phyloP scores from a whole-genome alignment of 768 basidiomycete species.

The Leccinum pellstonianum region DNA sequence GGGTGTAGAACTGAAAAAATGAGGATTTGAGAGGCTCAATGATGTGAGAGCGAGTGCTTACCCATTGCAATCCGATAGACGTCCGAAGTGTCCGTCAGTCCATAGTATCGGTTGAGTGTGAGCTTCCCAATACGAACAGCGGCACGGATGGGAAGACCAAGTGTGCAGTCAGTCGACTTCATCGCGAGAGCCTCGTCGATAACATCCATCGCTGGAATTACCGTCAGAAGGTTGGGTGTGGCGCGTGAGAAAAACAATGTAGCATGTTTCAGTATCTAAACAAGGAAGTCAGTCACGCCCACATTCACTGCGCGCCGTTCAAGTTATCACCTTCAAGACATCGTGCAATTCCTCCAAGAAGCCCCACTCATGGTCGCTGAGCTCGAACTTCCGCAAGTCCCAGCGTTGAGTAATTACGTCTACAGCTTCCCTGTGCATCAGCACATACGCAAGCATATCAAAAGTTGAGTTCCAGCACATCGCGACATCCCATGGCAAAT shows the following conservation, averaged over 20 bases:
- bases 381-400: slow-evolving; percentile 20
- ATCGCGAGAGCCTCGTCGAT: neutral
- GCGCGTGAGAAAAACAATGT: neutral
- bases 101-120: neutral
- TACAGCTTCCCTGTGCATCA: slow-evolving; percentile 21
- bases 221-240: neutral
- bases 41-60: neutral
- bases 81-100: neutral
- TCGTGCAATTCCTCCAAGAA: slow-evolving; percentile 32
- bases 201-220: neutral
- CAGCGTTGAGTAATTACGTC: slow-evolving; percentile 19
- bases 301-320: too few relatives aligned
- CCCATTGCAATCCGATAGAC: neutral
- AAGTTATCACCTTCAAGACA: slow-evolving; percentile 29
- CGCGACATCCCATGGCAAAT: slow-evolving; percentile 13
- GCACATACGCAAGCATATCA: slow-evolving; percentile 21
- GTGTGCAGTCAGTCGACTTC: neutral
- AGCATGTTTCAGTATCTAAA: neutral
- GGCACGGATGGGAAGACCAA: neutral
- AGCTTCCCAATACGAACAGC: neutral
- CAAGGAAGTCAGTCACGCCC: neutral
- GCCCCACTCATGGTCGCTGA: slow-evolving; percentile 33
- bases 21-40: too few relatives aligned
- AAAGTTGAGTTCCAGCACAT: slow-evolving; percentile 1
- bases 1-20: neutral